Percentiles rank a stretch among this genome's conserved stretches.
Evolutionary conservation across 169 alveolate genomes (phyloP).

Genomic region (Cyclospora cayetanensis): DNA sequence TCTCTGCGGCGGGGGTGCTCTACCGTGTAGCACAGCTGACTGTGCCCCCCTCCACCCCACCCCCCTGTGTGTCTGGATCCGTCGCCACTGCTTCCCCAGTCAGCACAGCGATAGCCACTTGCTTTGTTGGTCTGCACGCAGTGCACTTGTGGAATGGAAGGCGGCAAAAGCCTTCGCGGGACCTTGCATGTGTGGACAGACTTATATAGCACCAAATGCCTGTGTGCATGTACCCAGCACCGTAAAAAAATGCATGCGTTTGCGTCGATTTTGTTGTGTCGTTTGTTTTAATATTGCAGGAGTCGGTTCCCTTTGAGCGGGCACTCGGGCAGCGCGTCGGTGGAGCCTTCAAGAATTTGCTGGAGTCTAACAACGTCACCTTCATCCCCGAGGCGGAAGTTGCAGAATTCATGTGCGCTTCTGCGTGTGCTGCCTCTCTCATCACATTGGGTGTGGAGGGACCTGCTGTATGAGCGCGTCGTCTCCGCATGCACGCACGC

Average conservation of each 20-base stretch:
- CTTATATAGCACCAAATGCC: no score
- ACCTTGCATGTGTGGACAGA: background rate
- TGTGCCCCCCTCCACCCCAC: no score
- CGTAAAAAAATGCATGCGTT: no score
- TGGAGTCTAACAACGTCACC: slow-evolving; percentile 49
- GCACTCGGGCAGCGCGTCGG: slow-evolving; percentile 70
- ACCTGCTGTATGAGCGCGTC: no score
- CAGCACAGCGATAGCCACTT: background rate
- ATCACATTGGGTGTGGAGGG: no score
- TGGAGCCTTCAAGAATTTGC: slow-evolving; percentile 35
- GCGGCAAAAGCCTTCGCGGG: no score
- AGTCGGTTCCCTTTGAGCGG: slow-evolving; percentile 69
- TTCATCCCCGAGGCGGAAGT: slow-evolving; percentile 25
- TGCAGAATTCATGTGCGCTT: slow-evolving; percentile 14
- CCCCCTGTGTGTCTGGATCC: background rate
- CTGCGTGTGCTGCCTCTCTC: background rate
- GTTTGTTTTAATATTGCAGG: slow-evolving; percentile 43
- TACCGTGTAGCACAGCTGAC: no score
- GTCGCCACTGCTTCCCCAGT: background rate
- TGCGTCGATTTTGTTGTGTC: background rate
- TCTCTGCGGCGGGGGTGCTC: no score
- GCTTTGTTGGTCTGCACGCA: no score
- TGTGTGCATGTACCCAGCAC: no score
- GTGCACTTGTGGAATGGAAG: no score
- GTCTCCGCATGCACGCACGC: no score